Conservation (phyloP, 2,329 filamentous ascomycete species). For the Triangularia setosa region DNA sequence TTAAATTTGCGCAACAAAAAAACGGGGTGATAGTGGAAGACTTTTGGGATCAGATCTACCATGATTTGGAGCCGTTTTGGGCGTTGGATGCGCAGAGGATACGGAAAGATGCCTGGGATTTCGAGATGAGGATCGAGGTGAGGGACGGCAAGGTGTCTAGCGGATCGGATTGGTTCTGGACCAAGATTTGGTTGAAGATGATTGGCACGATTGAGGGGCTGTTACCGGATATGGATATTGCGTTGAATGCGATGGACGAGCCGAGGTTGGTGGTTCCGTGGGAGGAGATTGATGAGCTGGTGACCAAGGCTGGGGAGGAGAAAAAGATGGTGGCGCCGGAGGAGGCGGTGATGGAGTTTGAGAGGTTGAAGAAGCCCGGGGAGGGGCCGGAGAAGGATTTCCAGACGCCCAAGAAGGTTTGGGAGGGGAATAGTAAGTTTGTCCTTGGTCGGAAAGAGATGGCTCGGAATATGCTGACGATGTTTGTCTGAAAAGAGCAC, state of each 20-base stretch:
- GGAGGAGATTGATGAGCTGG: conserved; percentile 55
- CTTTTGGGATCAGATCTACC: conserved; percentile 62
- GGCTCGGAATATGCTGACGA: background rate
- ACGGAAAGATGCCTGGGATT: conserved; percentile 50
- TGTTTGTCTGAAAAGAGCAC: conserved; percentile 21
- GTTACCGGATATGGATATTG: conserved; percentile 64
- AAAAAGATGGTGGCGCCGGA: conserved; percentile 41
- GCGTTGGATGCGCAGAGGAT: conserved; percentile 39
- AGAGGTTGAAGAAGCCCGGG: conserved; percentile 38
- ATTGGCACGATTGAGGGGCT: conserved; percentile 49
- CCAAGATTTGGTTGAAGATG: conserved; percentile 52
- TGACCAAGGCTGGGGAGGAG: conserved; percentile 49
- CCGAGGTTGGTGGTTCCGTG: conserved; percentile 60
- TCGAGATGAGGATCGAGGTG: conserved; percentile 59
- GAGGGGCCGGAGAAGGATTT: conserved; percentile 34
- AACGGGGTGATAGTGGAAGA: conserved; percentile 58
- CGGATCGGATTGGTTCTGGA: conserved; percentile 55
- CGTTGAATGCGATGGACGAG: conserved; percentile 65
- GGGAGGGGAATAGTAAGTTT: conserved; percentile 44
- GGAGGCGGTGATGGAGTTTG: conserved; percentile 43
- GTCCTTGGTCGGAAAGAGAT: background rate
- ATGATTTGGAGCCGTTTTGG: conserved; percentile 60
- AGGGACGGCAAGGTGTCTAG: conserved; percentile 50
- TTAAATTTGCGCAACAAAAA: conserved; percentile 47
- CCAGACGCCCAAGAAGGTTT: conserved; percentile 40